Evolutionary conservation across 805 yeast genomes (phyloP), one percentile per base, ranked within the genome.

Genomic region (Wickerhamiella slavikovae): DNA sequence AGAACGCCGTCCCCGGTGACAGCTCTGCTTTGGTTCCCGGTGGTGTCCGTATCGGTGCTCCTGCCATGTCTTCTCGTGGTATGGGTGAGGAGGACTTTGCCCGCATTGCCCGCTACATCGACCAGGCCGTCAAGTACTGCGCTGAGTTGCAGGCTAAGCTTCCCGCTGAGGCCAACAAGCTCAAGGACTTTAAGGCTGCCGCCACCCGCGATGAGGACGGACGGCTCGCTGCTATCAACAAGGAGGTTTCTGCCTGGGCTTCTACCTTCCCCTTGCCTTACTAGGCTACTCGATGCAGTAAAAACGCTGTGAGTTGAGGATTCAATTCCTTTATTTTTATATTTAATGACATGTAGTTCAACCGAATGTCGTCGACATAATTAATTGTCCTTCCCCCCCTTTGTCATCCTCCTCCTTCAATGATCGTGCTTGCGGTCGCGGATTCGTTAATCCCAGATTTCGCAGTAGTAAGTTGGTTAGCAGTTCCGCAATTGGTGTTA

Each of bases 1-100:
- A 89, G 62, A 89, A 89, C 69, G 74, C 98, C 27, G 80, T 85
- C 40, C 96, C 98, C 38, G 95, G 95, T 51, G 98, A 85, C 60
- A 79, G 76, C 58, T 76, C 92, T 26, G 96, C 96, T 31, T 66
- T 85, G 39, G 85, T 82, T 39, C 96, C 98, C 52, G 85, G 92
- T 45, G 98, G 98, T 54, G 70, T 85, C 40, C 77, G 98, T 62
- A 75, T 85, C 38, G 98, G 98, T 49, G 77, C 98, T 29, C 98
- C 98, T 41, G 95, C 95, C 34, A 85, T 85, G 96, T 70, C 94
- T 39, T 79, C 95, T 35, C 79, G 98, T 62, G 98, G 98, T 42
- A 68, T 82, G 45, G 77, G 82, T 35, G 82, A 77, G 54, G 72
- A 61, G 35, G 95, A 89, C 51, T 89, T 85, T 55, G 65, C 56